Evolutionary conservation across 2,329 filamentous ascomycete species (phyloP), one percentile per base, ranked within the genome.

Genomic region (Claviceps sp.): DNA sequence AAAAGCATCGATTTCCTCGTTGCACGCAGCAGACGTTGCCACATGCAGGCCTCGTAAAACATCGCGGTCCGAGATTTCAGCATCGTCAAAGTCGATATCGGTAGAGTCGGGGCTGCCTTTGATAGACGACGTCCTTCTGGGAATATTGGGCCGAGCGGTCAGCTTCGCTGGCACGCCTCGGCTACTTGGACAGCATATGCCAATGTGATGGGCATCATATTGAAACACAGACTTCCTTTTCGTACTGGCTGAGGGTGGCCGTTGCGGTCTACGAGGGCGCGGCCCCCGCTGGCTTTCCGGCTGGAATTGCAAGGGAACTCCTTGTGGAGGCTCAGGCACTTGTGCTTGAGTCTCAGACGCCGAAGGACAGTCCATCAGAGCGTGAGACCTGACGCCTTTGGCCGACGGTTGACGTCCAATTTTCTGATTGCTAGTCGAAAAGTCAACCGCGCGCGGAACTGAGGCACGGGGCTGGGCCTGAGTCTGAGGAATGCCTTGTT

Each of bases 11-110:
- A 79, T 70, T 38, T 71, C 65, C 52, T 76, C 71, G 52, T 81
- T 73, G 48, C 76, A 78, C 4, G 77, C 77, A 11, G 78, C 78
- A 5, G 73, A 74, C 34, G 75, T 71, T 5, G 76, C 77, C 41
- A 81, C 71, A 54, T 76, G 74, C 11, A 82, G 63, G 0, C 78
- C 78, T 49, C 71, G 68, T 48, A 81, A 68, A 3, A 81, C 72
- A 58, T 78, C 74, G 46, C 70, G 67, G 58, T 80, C 72, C 24
- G 63, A 63, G 34, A 78, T 71, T 38, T 67, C 60, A 13, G 57
- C 57, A 52, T 72, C 68, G 7, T 68, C 65, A n/a, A 64, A 58
- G 30, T 67, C 65, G 18, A 55, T 38, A 4, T 59, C 57, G 8
- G 55, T 50, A 16, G 56, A 61, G 38, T 51, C 54, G 20, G 58